Evolutionary conservation across 495 filamentous ascomycete species (phyloP).

Genomic region (Penicillium waksmanii): DNA sequence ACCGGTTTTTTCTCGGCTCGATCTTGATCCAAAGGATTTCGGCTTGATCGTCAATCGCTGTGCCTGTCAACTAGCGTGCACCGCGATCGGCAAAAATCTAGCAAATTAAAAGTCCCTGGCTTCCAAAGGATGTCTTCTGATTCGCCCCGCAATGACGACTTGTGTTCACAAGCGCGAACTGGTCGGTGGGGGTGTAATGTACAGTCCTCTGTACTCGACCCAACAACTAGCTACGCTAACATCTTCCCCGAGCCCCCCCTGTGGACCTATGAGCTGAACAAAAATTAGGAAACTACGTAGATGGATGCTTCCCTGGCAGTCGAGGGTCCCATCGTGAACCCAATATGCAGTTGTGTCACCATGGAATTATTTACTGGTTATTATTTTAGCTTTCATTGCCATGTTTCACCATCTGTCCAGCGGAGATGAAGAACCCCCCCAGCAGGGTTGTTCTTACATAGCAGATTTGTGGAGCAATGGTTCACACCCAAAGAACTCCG

Average conservation of each 20-base stretch:
- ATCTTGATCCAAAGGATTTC: background rate
- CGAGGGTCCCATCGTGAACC: background rate
- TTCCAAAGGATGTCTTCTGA: slow-evolving; percentile 1
- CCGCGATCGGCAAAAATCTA: background rate
- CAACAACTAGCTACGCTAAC: background rate
- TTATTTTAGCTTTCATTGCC: too few relatives aligned
- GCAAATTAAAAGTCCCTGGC: slow-evolving; percentile 1
- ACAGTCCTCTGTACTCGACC: background rate
- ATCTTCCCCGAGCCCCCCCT: background rate
- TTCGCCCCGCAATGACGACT: slow-evolving; percentile 2
- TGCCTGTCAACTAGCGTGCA: slow-evolving; percentile 1
- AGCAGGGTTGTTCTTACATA: too few relatives aligned
- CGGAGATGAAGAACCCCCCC: too few relatives aligned
- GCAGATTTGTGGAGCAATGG: background rate
- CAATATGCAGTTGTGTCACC: background rate
- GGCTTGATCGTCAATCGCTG: slow-evolving; percentile 1
- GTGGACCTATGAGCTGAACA: background rate
- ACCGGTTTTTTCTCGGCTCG: background rate
- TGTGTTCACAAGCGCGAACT: slow-evolving; percentile 5
- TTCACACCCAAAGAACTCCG: background rate
- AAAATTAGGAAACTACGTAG: background rate
- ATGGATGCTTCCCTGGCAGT: background rate
- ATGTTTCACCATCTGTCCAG: too few relatives aligned
- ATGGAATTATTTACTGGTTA: too few relatives aligned
- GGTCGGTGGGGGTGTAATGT: background rate